Conservation (phyloP, 1,284 basidiomycete species). For the Moesziomyces aphidis region DNA sequence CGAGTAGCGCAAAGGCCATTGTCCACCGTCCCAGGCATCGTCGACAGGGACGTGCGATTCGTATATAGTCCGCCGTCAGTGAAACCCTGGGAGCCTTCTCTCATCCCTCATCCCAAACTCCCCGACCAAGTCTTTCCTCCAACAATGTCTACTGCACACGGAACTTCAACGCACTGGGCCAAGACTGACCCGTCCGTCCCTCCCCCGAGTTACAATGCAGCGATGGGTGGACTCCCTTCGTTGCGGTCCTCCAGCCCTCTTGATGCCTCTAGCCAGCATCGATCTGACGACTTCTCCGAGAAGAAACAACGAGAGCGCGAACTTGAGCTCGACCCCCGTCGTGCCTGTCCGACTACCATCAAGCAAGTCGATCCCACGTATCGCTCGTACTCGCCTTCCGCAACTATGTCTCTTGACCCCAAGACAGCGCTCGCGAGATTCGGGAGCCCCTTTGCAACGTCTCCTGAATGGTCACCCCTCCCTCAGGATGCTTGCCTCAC, state of each 20-base stretch:
- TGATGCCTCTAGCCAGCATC: conserved; percentile 1
- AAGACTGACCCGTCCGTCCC: neutral
- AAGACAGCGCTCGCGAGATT: conserved; percentile 9
- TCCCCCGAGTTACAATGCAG: conserved; percentile 16
- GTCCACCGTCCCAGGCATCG: no score
- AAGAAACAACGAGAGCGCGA: conserved; percentile 10
- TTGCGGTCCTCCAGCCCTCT: neutral
- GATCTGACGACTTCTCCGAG: conserved; percentile 3
- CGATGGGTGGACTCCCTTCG: neutral
- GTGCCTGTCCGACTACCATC: neutral
- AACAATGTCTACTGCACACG: neutral
- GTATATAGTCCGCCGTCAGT: no score
- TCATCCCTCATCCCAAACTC: neutral
- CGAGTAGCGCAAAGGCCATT: no score
- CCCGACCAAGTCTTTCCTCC: neutral
- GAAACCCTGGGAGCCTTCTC: no score
- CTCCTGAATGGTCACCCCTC: conserved; percentile 11
- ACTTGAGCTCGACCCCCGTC: conserved; percentile 4
- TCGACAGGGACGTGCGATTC: no score
- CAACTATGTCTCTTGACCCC: conserved; percentile 1
- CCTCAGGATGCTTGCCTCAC: conserved; percentile 14
- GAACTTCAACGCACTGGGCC: neutral
- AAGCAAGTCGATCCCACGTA: no score
- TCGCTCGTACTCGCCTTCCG: neutral
- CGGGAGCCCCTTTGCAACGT: conserved; percentile 18